Evolutionary conservation across 2,329 filamentous ascomycete genomes (phyloP).

Genomic region (Mycogone perniciosa): DNA sequence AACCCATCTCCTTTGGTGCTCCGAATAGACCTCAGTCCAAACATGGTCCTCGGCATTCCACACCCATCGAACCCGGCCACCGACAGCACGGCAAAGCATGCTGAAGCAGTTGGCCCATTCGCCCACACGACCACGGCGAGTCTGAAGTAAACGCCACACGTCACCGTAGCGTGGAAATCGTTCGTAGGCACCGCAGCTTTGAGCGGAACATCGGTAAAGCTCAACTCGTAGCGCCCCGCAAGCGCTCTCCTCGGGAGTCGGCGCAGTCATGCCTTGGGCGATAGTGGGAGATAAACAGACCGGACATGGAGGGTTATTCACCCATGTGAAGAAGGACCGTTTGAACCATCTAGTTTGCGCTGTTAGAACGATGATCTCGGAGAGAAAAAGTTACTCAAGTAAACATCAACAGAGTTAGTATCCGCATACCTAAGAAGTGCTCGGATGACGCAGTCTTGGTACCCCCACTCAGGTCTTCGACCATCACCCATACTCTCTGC

Average conservation of each 20-base stretch:
- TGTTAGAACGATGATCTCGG: slow-evolving; percentile 15
- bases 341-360: slow-evolving; percentile 67
- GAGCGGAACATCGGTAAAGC: slow-evolving; percentile 77
- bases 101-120: slow-evolving; percentile 99
- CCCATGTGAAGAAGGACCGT: slow-evolving; percentile 88
- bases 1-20: slow-evolving; percentile 90
- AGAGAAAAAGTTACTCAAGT: not conserved
- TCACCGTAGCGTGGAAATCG: slow-evolving; percentile 93
- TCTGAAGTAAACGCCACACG: slow-evolving; percentile 87
- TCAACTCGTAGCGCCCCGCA: slow-evolving; percentile 84
- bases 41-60: slow-evolving; percentile 98
- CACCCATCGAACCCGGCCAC: slow-evolving; percentile 88
- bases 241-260: slow-evolving; percentile 82
- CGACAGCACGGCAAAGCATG: slow-evolving; percentile 93
- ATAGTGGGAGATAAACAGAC: slow-evolving; percentile 78
- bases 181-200: slow-evolving; percentile 70
- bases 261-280: slow-evolving; percentile 73
- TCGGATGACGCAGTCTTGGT: slow-evolving; percentile 92
- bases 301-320: slow-evolving; percentile 87
- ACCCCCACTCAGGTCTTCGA: slow-evolving; percentile 83
- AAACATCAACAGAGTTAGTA: slow-evolving; percentile 12
- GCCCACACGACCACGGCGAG: slow-evolving; percentile 75
- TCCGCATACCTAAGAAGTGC: slow-evolving; percentile 68
- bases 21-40: slow-evolving; percentile 96
- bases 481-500: slow-evolving; percentile 80